Conservation (phyloP, 1,284 basidiomycete species). For the Schizophyllum amplum region DNA sequence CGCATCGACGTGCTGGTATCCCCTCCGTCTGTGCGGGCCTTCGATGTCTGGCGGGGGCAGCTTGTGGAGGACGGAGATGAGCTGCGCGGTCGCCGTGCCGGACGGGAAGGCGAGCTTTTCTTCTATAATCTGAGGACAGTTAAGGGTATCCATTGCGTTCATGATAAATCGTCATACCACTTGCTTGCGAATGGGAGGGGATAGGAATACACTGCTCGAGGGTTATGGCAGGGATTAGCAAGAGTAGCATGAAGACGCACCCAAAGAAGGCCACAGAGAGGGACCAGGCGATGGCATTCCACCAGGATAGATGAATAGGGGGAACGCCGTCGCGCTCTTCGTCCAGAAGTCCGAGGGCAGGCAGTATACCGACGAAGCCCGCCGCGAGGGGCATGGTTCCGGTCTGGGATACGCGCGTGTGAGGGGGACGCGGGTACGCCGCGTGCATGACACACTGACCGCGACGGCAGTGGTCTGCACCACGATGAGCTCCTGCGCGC, state of each 20-base stretch:
- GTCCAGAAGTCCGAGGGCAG: conserved; percentile 77
- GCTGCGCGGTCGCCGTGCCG: conserved; percentile 94
- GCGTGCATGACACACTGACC: background rate
- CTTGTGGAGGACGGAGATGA: conserved; percentile 87
- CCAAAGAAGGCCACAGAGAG: conserved; percentile 89
- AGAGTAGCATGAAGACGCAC: conserved; percentile 28
- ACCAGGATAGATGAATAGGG: conserved; percentile 70
- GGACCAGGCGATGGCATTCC: conserved; percentile 74
- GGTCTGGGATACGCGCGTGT: conserved; percentile 1
- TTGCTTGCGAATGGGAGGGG: conserved; percentile 88
- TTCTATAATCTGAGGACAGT: conserved; percentile 66
- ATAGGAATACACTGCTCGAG: conserved; percentile 91
- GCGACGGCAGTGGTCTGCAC: conserved; percentile 95
- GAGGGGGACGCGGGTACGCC: background rate
- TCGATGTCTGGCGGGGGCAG: conserved; percentile 53
- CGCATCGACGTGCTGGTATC: conserved; percentile 40
- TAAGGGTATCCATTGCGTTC: conserved; percentile 1
- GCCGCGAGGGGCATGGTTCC: conserved; percentile 80
- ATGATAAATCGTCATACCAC: conserved; percentile 49
- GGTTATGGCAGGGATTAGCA: background rate
- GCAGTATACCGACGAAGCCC: conserved; percentile 92
- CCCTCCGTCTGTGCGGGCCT: conserved; percentile 38
- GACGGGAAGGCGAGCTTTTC: conserved; percentile 92
- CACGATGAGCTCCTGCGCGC: conserved; percentile 86
- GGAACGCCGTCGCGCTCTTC: conserved; percentile 68